Base-by-base conservation (phyloP, 208 protist species). In the Hexamita inflata region DNA sequence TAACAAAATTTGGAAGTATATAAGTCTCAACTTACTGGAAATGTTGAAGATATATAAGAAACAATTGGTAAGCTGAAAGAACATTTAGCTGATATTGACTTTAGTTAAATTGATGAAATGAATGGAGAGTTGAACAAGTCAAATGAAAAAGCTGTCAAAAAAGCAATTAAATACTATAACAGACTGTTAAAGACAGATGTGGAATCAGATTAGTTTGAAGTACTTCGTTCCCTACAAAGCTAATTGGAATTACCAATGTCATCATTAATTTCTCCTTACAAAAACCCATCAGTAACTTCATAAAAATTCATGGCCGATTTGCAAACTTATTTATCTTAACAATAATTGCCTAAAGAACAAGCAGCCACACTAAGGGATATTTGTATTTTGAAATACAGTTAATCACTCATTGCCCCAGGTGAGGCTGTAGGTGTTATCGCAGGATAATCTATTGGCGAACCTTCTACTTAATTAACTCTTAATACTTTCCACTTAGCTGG, bases 401-500 rank as follows among this genome's bases (percentile, higher is more conserved):
- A 67, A 59, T 59, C 49, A 24, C 77, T 42, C 26, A 38, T 80
- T 26, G 73, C 86, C 19, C 86, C 93, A 0, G 94, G 94, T 58
- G 93, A 97, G 80, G 80, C 90, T 19, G 94, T 98, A 29, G 95
- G 94, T 74, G 83, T 98, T 38, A 77, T 97, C 7, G 94, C 94
- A 15, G 94, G 89, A 13, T 93, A 98, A 86, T 92, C 91, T 0
- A 93, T 97, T 41, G 95, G 95, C 59, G 95, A 98, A 82, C 95
- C 96, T 30, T 97, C 93, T 0, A 99, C 95, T 73, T 96, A 99
- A 84, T 98, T 99, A 95, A 99, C 96, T 40, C 88, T 99, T 13
- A 98, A 99, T 88, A 99, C 96, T 57, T 99, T 99, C 88, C 96
- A 99, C 87, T 93, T 97, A 66, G 95, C 96, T 34, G 96, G 96